Conservation (phyloP, 1,284 basidiomycete species). For the Pyrrhoderma noxium region DNA sequence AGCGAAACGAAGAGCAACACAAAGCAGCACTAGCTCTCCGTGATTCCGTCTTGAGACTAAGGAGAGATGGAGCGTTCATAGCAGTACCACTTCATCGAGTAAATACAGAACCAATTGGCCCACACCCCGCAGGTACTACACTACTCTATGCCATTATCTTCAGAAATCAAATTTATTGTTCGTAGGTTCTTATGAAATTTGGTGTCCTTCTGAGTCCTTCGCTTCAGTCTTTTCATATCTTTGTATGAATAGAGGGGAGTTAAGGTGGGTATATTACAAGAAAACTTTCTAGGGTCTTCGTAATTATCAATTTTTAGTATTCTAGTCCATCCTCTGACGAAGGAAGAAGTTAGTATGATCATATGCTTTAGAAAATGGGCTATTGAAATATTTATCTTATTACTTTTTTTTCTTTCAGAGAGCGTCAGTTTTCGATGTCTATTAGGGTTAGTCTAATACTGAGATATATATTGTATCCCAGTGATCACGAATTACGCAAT, state of each 20-base stretch:
- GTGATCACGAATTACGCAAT: slow-evolving; percentile 57
- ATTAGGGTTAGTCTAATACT: background rate
- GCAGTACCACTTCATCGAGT: slow-evolving; percentile 68
- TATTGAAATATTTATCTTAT: background rate
- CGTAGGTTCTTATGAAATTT: slow-evolving; percentile 70
- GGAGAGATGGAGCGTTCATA: slow-evolving; percentile 67
- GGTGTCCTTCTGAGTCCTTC: slow-evolving; percentile 68
- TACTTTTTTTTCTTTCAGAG: background rate
- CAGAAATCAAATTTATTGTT: slow-evolving; percentile 10
- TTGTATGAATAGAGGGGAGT: slow-evolving; percentile 52
- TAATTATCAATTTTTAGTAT: slow-evolving; percentile 34
- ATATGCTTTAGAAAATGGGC: background rate
- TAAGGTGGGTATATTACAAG: slow-evolving; percentile 42
- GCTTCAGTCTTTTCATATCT: slow-evolving; percentile 66
- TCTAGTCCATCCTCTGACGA: slow-evolving; percentile 64
- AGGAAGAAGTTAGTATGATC: slow-evolving; percentile 42
- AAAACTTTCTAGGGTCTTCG: background rate
- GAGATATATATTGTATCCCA: slow-evolving; percentile 18
- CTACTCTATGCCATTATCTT: too few relatives aligned
- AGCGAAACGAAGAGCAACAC: slow-evolving; percentile 54
- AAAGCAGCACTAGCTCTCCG: slow-evolving; percentile 58
- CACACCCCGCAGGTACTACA: slow-evolving; percentile 63
- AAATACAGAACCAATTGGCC: slow-evolving; percentile 59
- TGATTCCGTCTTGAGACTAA: slow-evolving; percentile 59
- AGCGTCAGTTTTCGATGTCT: background rate